These are phyloP conservation scores for Serendipita vermifera DNA, from an alignment of 768 basidiomycete genomes.

Conservation along the genomic window DNA sequence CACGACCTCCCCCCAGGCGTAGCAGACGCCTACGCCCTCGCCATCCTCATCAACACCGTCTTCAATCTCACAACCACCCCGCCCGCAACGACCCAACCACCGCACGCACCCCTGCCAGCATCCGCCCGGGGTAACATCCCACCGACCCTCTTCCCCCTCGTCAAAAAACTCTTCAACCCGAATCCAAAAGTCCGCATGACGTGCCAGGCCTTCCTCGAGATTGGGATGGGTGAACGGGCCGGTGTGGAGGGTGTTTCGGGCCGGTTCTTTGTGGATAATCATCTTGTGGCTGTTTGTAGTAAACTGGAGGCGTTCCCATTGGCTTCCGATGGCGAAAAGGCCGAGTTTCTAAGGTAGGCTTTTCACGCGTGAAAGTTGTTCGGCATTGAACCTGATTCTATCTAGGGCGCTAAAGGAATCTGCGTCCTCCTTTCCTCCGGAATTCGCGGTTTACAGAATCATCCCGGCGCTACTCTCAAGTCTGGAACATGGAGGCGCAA, in stretches of 20 bases:
- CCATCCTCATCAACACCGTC: conserved; percentile 67
- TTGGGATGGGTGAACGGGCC: conserved; percentile 54
- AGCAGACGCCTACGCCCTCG: conserved; percentile 79
- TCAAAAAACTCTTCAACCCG: conserved; percentile 83
- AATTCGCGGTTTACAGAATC: conserved; percentile 75
- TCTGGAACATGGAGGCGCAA: conserved; percentile 63
- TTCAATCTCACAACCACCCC: conserved; percentile 78
- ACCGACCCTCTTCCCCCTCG: conserved; percentile 53
- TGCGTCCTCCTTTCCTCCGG: conserved; percentile 64
- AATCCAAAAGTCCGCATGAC: conserved; percentile 68
- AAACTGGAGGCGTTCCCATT: conserved; percentile 79
- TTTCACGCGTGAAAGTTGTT: neutral
- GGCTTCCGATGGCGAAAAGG: conserved; percentile 69
- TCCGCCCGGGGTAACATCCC: conserved; percentile 71
- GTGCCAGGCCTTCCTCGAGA: conserved; percentile 61
- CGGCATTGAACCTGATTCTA: neutral
- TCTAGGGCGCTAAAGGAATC: conserved; percentile 66
- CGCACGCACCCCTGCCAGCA: conserved; percentile 65
- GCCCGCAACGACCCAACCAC: conserved; percentile 54
- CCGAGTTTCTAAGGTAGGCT: conserved; percentile 49
- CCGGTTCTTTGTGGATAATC: conserved; percentile 65
- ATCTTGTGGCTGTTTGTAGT: conserved; percentile 69
- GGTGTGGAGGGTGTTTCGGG: conserved; percentile 26
- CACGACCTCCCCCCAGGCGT: conserved; percentile 68
- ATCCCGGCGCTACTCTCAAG: conserved; percentile 73